Conservation (phyloP, 345 rosid genomes). For the Ceriops tagal region DNA sequence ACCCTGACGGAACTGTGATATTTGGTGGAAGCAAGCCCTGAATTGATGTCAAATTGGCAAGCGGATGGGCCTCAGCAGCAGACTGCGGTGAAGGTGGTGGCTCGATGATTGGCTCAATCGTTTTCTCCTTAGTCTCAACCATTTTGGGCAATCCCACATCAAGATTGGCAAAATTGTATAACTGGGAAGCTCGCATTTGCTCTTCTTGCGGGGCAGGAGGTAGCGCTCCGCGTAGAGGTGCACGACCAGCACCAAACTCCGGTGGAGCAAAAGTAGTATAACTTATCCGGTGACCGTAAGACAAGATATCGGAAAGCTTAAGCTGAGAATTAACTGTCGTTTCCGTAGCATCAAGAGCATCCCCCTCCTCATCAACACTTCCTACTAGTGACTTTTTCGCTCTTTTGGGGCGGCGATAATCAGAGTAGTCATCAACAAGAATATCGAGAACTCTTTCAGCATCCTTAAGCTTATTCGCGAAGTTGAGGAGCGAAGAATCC, state of each 20-base stretch:
- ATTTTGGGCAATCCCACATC: conserved; percentile 81
- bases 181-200: conserved; percentile 92
- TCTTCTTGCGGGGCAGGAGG: conserved; percentile 99
- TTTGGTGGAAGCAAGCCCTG: conserved; percentile 63
- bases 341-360: conserved; percentile 28
- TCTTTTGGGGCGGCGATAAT: conserved; percentile 68
- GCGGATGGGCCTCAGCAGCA: conserved; percentile 29
- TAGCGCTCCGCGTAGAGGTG: conserved; percentile 86
- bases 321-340: conserved; percentile 79
- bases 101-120: conserved; percentile 66
- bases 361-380: conserved; percentile 23
- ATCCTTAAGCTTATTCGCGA: conserved; percentile 71
- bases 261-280: conserved; percentile 96
- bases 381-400: conserved; percentile 16
- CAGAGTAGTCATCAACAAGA: conserved; percentile 79
- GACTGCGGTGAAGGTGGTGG: conserved; percentile 35
- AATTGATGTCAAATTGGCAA: conserved; percentile 43
- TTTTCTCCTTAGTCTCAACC: conserved; percentile 48
- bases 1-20: conserved; percentile 67
- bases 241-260: conserved; percentile 81
- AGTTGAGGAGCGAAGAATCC: conserved; percentile 56
- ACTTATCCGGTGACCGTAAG: conserved; percentile 84
- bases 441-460: conserved; percentile 79
- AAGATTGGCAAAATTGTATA: conserved; percentile 73
- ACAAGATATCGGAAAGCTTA: conserved; percentile 64